These are phyloP conservation scores for Ilex asprella DNA, from an alignment of 257 asterid species.

Conservation along the genomic window DNA sequence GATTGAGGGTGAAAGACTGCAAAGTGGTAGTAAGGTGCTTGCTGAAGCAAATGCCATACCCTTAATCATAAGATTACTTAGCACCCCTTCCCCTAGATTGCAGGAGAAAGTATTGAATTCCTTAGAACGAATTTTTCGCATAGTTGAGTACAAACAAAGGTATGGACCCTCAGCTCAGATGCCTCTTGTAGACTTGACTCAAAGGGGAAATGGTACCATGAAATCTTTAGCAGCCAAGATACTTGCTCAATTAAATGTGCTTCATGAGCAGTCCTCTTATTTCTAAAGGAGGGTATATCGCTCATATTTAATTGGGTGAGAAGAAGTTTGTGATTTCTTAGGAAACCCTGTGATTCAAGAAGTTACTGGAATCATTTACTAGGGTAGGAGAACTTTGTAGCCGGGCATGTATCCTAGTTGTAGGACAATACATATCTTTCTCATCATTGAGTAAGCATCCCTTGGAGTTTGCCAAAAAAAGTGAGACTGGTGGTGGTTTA, in stretches of 20 bases:
- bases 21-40: conserved; percentile 48
- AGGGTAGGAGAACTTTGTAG: too few species aligned
- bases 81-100: conserved; percentile 33
- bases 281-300: conserved; percentile 4
- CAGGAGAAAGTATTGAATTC: conserved; percentile 49
- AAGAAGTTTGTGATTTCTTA: too few species aligned
- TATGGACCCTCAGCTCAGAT: conserved; percentile 38
- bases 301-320: too few species aligned
- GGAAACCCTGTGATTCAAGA: too few species aligned
- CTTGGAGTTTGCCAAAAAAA: too few species aligned
- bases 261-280: conserved; percentile 45
- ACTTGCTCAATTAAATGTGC: conserved; percentile 52
- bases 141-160: conserved; percentile 36
- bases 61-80: conserved; percentile 35
- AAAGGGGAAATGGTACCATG: conserved; percentile 33
- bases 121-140: conserved; percentile 50
- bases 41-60: conserved; percentile 46
- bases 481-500: too few species aligned
- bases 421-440: too few species aligned
- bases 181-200: conserved; percentile 60
- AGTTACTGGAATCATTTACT: too few species aligned
- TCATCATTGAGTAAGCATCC: too few species aligned
- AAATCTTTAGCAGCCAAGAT: conserved; percentile 55
- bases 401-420: too few species aligned
- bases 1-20: conserved; percentile 36